Base-by-base conservation (phyloP, 1,284 basidiomycete species). In the Ceratobasidium sp. region DNA sequence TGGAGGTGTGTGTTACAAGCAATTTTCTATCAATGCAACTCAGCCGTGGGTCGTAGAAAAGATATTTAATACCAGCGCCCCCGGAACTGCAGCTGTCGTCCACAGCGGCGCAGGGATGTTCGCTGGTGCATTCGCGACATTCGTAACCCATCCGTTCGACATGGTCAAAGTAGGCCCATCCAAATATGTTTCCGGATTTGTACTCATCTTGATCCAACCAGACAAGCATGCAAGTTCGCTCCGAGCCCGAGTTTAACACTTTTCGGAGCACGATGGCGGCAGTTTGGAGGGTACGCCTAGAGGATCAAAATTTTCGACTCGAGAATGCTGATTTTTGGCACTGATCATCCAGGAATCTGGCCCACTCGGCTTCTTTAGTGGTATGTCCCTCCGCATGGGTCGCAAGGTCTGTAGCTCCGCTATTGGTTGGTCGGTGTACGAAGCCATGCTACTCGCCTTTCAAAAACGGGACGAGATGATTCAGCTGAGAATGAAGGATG, bases 401-500 rank as follows among this genome's bases (percentile, higher is more conserved):
- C 89, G 96, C 65, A 98, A 98, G 84, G 91, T 97, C 0, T 86
- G 95, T n/a, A 95, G 94, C 82, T 96, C 94, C 30, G 93, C 92
- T 0, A 96, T 98, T 79, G 95, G 92, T 0, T 98, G 96, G 96
- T 94, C 92, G 0, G 94, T 96, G 0, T 98, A 97, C 82, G 96
- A 97, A 84, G 93, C 91, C 44, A 84, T 95, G 57, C 86, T 96
- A 59, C 41, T 79, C 20, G 73, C 73, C 20, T 75, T 75, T 44
- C 60, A 66, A 35, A 75, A 75, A 23, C 27, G 73, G 30, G 62
- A 55, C n/a, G 73, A 52, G 20, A 14, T 65, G 16, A 35, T 23
- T 4, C 10, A 27, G 10, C 41, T 12, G 1, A 73, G 57, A 41
- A 5, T 10, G 23, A 27, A 46, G 18, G 55, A 73, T 14, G 57